phyloP scores from a whole-genome alignment of 2,329 filamentous ascomycete species.

The Colletotrichum tabaci region DNA sequence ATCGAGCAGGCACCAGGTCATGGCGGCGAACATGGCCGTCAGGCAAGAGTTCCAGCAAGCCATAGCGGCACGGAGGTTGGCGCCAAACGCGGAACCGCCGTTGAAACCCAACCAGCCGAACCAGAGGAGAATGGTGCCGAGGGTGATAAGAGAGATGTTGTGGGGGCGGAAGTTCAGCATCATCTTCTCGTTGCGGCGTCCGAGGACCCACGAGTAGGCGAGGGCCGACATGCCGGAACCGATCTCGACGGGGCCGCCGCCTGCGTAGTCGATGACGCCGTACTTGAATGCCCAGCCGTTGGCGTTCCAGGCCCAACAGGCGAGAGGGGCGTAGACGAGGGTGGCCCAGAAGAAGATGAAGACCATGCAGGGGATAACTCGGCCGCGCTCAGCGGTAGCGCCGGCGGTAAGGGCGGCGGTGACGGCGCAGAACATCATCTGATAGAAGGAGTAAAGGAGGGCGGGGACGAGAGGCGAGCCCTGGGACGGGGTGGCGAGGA shows the following conservation, averaged over 20 bases:
- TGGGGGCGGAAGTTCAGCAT: slow-evolving; percentile 99
- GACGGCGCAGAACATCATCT: slow-evolving; percentile 96
- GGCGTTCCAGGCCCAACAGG: slow-evolving; percentile 96
- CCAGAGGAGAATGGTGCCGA: slow-evolving; percentile 96
- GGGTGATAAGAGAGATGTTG: slow-evolving; percentile 97
- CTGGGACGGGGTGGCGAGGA: slow-evolving; percentile 86
- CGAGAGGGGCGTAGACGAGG: slow-evolving; percentile 95
- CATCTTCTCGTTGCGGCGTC: slow-evolving; percentile 98
- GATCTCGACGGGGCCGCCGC: slow-evolving; percentile 97
- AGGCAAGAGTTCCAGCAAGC: slow-evolving; percentile 98
- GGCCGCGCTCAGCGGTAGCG: slow-evolving; percentile 93
- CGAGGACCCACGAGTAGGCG: slow-evolving; percentile 96
- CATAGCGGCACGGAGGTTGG: slow-evolving; percentile 94
- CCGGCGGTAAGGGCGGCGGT: slow-evolving; percentile 94
- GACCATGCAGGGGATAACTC: slow-evolving; percentile 92
- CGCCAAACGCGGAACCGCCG: slow-evolving; percentile 93
- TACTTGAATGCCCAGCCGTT: slow-evolving; percentile 95
- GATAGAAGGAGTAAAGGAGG: slow-evolving; percentile 92
- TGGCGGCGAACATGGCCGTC: slow-evolving; percentile 91
- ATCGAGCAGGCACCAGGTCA: slow-evolving; percentile 96
- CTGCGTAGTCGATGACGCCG: slow-evolving; percentile 96
- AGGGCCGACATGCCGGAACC: slow-evolving; percentile 92
- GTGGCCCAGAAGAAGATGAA: slow-evolving; percentile 98
- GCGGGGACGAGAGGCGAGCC: slow-evolving; percentile 91
- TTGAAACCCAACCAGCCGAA: slow-evolving; percentile 99